phyloP scores from a whole-genome alignment of 257 asterid genomes.

The Solanum dulcamara region DNA sequence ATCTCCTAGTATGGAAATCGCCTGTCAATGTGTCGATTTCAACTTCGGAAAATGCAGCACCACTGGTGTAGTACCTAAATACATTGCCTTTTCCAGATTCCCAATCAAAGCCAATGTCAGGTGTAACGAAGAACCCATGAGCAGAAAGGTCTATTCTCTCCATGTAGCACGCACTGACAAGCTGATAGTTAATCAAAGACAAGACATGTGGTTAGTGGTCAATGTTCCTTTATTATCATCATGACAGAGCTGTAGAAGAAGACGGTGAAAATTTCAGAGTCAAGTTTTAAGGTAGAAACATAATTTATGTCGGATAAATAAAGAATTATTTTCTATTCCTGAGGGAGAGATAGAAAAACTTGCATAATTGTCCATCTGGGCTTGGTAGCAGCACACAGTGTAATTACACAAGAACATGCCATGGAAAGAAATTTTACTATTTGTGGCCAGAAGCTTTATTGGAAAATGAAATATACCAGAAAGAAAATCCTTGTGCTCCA shows the following conservation, averaged over 20 bases:
- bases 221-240: background rate
- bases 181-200: conserved; percentile 34
- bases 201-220: background rate
- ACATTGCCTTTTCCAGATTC: conserved; percentile 57
- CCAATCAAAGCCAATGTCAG: conserved; percentile 85
- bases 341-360: background rate
- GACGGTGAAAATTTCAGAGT: background rate
- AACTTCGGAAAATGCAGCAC: conserved; percentile 91
- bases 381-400: background rate
- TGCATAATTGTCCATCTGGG: background rate
- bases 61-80: conserved; percentile 74
- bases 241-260: background rate
- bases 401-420: background rate
- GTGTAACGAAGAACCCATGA: conserved; percentile 77
- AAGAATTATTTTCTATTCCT: background rate
- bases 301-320: background rate
- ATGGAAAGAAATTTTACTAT: background rate
- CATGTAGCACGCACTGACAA: conserved; percentile 67
- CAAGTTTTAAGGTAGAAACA: background rate
- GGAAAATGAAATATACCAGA: background rate
- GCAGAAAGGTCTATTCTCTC: conserved; percentile 94
- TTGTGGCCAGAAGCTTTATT: background rate
- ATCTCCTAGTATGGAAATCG: conserved; percentile 82
- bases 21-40: conserved; percentile 90
- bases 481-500: background rate